phyloP scores from a whole-genome alignment of 2,329 filamentous ascomycete genomes.

The Apiospora pterosperma region DNA sequence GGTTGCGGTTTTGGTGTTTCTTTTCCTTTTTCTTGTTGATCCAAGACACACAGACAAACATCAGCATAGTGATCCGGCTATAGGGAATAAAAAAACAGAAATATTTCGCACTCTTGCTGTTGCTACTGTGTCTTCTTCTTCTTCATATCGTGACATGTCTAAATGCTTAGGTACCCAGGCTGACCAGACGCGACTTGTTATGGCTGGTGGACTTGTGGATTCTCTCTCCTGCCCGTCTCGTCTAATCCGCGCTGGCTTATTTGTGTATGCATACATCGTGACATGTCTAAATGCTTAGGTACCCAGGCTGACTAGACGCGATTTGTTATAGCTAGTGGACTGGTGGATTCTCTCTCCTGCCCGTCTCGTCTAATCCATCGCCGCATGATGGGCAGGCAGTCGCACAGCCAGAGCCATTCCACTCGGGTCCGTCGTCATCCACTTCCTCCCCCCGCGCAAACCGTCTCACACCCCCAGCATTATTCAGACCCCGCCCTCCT shows the following conservation, averaged over 20 bases:
- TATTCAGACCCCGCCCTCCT: background rate
- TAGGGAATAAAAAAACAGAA: background rate
- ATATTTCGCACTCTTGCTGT: background rate
- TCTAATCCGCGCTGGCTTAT: no score
- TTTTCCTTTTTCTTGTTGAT: background rate
- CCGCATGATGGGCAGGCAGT: no score
- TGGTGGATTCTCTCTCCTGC: no score
- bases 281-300: no score
- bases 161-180: background rate
- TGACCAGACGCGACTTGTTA: background rate
- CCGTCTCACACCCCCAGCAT: no score
- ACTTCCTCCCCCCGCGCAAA: no score
- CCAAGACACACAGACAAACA: background rate
- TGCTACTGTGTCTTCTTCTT: background rate
- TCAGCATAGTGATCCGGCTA: slow-evolving; percentile 1
- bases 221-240: background rate
- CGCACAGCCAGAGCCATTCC: no score
- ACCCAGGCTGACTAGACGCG: no score
- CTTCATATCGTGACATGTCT: background rate
- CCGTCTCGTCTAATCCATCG: no score
- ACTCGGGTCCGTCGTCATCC: no score
- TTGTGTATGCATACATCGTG: no score
- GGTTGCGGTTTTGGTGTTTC: background rate
- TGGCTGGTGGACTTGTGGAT: background rate
- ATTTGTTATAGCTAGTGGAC: no score